Evolutionary conservation across 2,329 filamentous ascomycete genomes (phyloP), one percentile per base, ranked within the genome.

Genomic region (Fusarium concolor): DNA sequence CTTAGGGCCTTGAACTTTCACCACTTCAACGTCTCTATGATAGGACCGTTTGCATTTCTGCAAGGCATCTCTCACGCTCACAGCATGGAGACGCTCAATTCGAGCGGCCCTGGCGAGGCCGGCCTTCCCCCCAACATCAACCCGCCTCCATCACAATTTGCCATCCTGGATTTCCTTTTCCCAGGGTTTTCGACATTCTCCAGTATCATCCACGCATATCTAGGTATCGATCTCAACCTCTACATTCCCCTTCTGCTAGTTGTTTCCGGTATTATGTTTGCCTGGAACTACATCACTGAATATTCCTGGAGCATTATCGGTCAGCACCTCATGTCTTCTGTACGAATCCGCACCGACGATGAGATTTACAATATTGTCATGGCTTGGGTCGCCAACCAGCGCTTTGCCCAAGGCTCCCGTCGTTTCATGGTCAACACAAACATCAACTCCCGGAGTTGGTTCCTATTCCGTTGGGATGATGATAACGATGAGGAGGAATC

Each of bases 321-420:
- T 41, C 71, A 79, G 8, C 80, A 90, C 70, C 84, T 90, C 70
- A 88, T 91, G 82, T 90, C 87, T 5, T 87, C 85, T 2, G 89
- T 90, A 18, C 87, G 90, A 69, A 86, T 93, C 38, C 85, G 88
- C 43, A 84, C 87, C 28, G 89, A 92, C 58, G 90, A 93, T 70
- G 90, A 92, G 75, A 87, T 91, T 57, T 92, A 91, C 80, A 89
- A 89, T 73, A 90, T 91, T 72, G 73, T 92, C 39, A 91, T 92
- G 88, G 83, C 83, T 26, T 92, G 90, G 90, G 84, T 92, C 4
- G 84, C 89, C 3, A 78, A 81, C 33, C 90, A 92, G 76, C 76
- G 79, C 5, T 91, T 92, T 67, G 83, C 88, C 20, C 83, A 85
- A 62, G 79, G 80, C 7, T 86, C 89, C 1, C 86, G 87, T 15